phyloP scores from a whole-genome alignment of 1,284 basidiomycete genomes.

The Puccinia novopanici region DNA sequence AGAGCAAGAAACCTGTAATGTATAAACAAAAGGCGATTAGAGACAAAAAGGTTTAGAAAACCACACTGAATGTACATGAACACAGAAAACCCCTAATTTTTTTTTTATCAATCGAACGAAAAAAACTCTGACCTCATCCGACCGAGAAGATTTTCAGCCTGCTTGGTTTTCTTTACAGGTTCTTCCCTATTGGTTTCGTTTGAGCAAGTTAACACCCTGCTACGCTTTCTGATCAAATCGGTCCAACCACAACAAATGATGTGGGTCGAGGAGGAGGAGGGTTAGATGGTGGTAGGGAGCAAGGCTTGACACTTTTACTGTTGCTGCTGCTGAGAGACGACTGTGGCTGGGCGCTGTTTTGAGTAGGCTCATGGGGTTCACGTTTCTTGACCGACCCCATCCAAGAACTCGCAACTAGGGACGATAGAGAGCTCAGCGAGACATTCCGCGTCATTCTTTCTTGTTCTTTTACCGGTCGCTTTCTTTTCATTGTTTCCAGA shows the following conservation, averaged over 20 bases:
- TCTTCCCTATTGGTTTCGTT: background rate
- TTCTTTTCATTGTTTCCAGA: slow-evolving; percentile 22
- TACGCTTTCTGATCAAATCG: slow-evolving; percentile 17
- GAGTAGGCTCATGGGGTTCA: background rate
- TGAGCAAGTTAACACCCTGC: background rate
- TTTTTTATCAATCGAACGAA: too few species aligned
- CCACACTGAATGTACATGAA: background rate
- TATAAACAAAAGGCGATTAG: background rate
- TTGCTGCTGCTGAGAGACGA: background rate
- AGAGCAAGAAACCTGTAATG: slow-evolving; percentile 39
- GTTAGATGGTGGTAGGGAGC: background rate
- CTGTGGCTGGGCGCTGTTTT: background rate
- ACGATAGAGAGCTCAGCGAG: slow-evolving; percentile 39
- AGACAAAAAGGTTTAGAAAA: background rate
- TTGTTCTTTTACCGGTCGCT: background rate
- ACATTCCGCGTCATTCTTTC: background rate
- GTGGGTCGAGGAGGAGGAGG: background rate
- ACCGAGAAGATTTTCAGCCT: slow-evolving; percentile 15
- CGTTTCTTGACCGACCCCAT: slow-evolving; percentile 7
- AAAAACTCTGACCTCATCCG: slow-evolving; percentile 19
- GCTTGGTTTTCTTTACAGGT: slow-evolving; percentile 26
- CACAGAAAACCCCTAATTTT: background rate
- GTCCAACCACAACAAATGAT: slow-evolving; percentile 11
- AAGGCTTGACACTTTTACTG: background rate
- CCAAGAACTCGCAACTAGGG: slow-evolving; percentile 19